These are phyloP conservation scores for Pleurotus citrinopileatus DNA, from an alignment of 768 basidiomycete genomes.

Conservation along the genomic window DNA sequence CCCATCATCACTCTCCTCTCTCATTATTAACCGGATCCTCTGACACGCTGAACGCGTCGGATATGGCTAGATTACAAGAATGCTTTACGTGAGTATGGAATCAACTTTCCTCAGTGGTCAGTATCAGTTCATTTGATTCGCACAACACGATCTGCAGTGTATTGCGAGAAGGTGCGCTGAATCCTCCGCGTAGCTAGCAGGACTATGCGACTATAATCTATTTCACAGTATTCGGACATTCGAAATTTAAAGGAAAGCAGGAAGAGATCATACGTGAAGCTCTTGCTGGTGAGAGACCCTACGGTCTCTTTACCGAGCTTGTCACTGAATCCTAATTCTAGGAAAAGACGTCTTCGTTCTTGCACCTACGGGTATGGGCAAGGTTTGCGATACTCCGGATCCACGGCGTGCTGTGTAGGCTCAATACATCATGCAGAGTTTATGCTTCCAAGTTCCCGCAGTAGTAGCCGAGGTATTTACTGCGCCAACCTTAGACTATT, in stretches of 20 bases:
- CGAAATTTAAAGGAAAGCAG: slow-evolving; percentile 73
- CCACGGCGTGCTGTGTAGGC: neutral
- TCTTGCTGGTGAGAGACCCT: slow-evolving; percentile 43
- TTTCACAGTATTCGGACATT: slow-evolving; percentile 63
- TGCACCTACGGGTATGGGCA: slow-evolving; percentile 89
- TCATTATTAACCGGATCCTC: neutral
- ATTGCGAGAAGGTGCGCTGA: slow-evolving; percentile 14
- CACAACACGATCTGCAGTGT: slow-evolving; percentile 13
- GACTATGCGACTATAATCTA: neutral
- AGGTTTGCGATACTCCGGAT: slow-evolving; percentile 40
- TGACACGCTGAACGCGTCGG: neutral
- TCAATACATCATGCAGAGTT: slow-evolving; percentile 42
- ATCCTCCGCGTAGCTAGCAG: neutral
- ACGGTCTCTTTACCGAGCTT: neutral
- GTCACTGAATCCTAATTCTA: slow-evolving; percentile 21
- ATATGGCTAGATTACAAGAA: neutral
- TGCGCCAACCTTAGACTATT: neutral
- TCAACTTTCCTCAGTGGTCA: neutral
- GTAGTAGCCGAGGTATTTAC: slow-evolving; percentile 52
- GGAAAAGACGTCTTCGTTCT: slow-evolving; percentile 75
- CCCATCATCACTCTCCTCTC: too few relatives aligned
- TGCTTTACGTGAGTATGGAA: neutral
- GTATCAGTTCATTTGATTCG: too few relatives aligned
- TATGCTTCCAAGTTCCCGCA: slow-evolving; percentile 87
- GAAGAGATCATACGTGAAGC: slow-evolving; percentile 73